Base-by-base conservation (phyloP, 2,329 filamentous ascomycete genomes). In the Berkeleyomyces rouxiae region DNA sequence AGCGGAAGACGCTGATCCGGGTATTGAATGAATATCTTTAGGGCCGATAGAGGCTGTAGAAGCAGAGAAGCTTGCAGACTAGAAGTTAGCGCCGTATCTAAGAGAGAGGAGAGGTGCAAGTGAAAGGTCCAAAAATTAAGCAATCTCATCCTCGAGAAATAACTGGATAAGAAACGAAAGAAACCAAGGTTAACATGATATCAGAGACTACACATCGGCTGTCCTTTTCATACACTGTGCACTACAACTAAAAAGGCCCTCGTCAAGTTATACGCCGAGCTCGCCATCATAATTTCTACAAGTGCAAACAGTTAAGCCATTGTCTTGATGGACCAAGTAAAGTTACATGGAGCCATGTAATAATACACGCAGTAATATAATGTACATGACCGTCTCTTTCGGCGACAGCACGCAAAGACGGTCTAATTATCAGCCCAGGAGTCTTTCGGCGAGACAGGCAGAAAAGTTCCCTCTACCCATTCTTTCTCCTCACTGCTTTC, bases 321-420 rank as follows among this genome's bases (percentile, higher is more conserved):
- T 51, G 47, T 36, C 47, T 51, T 16, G 11, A 16, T 51, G 31
- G 47, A 16, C 11, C 31, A 5, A 31, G 31, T 36, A 36, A 51
- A 51, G 6, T 31, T 11, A 51, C 11, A 11, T 51, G 47, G 33
- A 31, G 33, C 23, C 16, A 59, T 37, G 40, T 16, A 16, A 43
- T 6, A 43, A 58, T 23, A 49, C 55, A 58, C 9, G n/a, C 42
- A 49, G 9, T 37, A 39, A 33, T 36, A 62, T 47, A 51, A 63
- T 60, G 40, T 64, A 65, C 65, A 64, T 65, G 63, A 65, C 9
- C 39, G 62, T 59, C 43, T 36, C 42, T 58, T 59, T 33, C 44
- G 61, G 4, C 31, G n/a, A 23, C 13, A 49, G n/a, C 46, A 49
- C 6, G 31, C 5, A 23, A 23, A 9, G n/a, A 7, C 46, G 6